Conservation (phyloP, 2,329 filamentous ascomycete species). For the Macroventuria anomochaeta region DNA sequence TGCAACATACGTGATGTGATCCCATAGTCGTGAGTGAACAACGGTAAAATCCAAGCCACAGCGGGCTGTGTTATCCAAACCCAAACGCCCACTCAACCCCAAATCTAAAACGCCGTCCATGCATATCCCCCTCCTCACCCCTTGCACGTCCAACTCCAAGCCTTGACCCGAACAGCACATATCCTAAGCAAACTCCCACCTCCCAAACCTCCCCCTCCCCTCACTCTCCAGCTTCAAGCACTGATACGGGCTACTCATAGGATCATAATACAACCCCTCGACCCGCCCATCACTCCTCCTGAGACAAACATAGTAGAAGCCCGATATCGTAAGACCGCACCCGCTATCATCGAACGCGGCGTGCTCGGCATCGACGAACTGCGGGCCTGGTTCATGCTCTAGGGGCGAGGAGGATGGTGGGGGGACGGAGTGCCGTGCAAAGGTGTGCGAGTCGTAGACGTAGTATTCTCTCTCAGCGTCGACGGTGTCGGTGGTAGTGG, state of each 20-base stretch:
- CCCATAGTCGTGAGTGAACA: no score
- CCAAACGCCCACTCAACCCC: no score
- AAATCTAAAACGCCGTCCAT: constrained; percentile 3
- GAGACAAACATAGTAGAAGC: constrained; percentile 62
- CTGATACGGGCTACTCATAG: constrained; percentile 62
- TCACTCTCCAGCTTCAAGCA: constrained; percentile 54
- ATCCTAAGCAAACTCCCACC: constrained; percentile 46
- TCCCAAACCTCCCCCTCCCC: constrained; percentile 44
- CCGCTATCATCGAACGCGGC: constrained; percentile 42
- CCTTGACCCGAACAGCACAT: no score
- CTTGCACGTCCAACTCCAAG: no score
- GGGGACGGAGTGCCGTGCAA: constrained; percentile 1
- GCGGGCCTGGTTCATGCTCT: not conserved
- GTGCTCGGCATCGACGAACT: constrained; percentile 27
- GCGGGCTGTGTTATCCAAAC: constrained; percentile 3
- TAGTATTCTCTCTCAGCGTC: not conserved
- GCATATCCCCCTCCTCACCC: not conserved
- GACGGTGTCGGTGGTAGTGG: not conserved
- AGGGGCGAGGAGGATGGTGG: no score
- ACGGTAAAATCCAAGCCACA: not conserved
- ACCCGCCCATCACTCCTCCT: constrained; percentile 54
- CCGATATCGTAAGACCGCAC: constrained; percentile 59
- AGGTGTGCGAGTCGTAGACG: constrained; percentile 5
- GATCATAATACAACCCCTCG: constrained; percentile 63
- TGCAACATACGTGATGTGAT: not conserved